Conservation (phyloP, 306 rosid genomes). For the Notholithocarpus densiflorus region DNA sequence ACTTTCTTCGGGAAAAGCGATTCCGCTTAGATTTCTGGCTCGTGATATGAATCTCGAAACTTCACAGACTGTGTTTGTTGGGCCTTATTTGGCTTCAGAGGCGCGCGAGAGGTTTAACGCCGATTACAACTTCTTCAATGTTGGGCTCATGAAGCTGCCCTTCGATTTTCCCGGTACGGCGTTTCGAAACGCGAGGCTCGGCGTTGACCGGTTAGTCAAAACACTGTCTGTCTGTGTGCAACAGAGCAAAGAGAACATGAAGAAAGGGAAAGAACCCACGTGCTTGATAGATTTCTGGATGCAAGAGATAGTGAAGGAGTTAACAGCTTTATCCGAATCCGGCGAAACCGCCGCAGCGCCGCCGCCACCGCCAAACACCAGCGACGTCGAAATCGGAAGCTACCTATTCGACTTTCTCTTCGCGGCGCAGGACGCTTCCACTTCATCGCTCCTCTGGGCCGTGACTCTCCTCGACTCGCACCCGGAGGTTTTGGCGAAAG, state of each 20-base stretch:
- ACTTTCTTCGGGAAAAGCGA: conserved; percentile 15
- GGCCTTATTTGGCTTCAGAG: conserved; percentile 54
- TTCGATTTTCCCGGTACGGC: conserved; percentile 74
- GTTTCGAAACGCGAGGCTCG: conserved; percentile 77
- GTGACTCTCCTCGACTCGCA: conserved; percentile 70
- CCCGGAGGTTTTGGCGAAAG: conserved; percentile 50
- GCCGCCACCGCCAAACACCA: conserved; percentile 35
- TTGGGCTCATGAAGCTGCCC: conserved; percentile 78
- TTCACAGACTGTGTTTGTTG: conserved; percentile 79
- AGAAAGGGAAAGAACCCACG: conserved; percentile 45
- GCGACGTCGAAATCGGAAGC: conserved; percentile 53
- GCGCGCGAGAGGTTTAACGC: conserved; percentile 53
- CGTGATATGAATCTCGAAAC: conserved; percentile 87
- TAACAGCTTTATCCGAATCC: conserved; percentile 1
- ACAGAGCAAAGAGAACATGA: conserved; percentile 53
- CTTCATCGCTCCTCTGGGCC: conserved; percentile 90
- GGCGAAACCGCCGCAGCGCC: conserved; percentile 4
- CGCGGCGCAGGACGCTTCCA: conserved; percentile 88
- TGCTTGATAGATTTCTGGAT: conserved; percentile 86
- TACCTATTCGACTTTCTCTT: conserved; percentile 85
- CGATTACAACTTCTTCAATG: conserved; percentile 73
- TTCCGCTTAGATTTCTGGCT: conserved; percentile 47
- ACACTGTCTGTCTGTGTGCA: conserved; percentile 43
- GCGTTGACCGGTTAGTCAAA: conserved; percentile 51
- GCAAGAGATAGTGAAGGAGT: conserved; percentile 61